Base-by-base conservation (phyloP, 352 stramenopile species). In the Pythium scleroteichum region DNA sequence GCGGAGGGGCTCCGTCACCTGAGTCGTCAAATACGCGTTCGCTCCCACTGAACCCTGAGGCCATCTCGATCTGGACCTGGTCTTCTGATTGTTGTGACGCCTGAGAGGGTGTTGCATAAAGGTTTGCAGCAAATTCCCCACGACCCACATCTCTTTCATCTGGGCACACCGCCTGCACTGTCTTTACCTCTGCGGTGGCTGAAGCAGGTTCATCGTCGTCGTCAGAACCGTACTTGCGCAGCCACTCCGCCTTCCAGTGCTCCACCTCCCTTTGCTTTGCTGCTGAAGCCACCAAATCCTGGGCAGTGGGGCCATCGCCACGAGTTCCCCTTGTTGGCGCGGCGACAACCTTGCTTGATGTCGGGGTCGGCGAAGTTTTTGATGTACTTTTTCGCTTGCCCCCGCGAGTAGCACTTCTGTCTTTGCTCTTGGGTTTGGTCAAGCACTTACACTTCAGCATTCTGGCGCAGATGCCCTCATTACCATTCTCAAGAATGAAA, bases 401-500 rank as follows among this genome's bases (percentile, higher is more conserved):
- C 72, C 68, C 51, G 72, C 71, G 32, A 63, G 76, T 26, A 45
- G 53, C 46, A 70, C 79, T 53, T 20, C 58, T 64, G 17, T 69
- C 75, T 48, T 70, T 76, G n/a, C 48, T 40, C 61, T 79, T 85
- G 7, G 54, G 58, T 20, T 78, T 69, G 6, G 64, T 68, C 6
- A 88, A 67, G 55, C 76, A 90, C 23, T 78, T 73, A 62, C 82
- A 92, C 64, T 88, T 90, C 27, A 95, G 79, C 75, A 95, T 77
- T 0, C 84, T 73, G 10, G 75, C 78, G 49, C 82, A 95, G 41
- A 91, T 60, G 1, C 83, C 85, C 17, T 93, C 79, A 41, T 67
- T 85, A 32, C 85, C 85, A 46, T 90, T 90, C 40, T 79, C 76
- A 19, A 93, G 66, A 46, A 95, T 91, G 59, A 92, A 95, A 53